Evolutionary conservation across 1,284 basidiomycete genomes (phyloP).

Genomic region (Malassezia nana): DNA sequence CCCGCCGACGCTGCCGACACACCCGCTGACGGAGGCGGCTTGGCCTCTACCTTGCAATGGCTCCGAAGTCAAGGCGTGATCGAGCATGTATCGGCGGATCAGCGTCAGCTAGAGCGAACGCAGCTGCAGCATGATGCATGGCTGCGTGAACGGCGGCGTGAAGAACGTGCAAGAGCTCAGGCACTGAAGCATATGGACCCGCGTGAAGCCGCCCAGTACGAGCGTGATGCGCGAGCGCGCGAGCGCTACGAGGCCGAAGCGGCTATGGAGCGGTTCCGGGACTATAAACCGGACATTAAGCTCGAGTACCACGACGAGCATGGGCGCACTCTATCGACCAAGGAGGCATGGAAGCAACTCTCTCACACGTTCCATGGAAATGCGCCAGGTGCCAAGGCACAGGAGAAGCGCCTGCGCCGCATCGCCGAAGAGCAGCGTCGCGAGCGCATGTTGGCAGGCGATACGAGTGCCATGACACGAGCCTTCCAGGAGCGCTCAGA

Average conservation of each 20-base stretch:
- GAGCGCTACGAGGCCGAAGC: slow-evolving; percentile 83
- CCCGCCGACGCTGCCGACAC: slow-evolving; percentile 7
- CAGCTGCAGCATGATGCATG: slow-evolving; percentile 81
- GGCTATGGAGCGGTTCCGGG: slow-evolving; percentile 70
- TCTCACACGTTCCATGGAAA: slow-evolving; percentile 47
- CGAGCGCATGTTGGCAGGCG: slow-evolving; percentile 44
- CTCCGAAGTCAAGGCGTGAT: slow-evolving; percentile 86
- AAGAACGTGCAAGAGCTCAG: slow-evolving; percentile 66
- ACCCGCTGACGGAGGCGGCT: slow-evolving; percentile 51
- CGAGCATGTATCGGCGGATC: slow-evolving; percentile 59
- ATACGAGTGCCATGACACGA: slow-evolving; percentile 38
- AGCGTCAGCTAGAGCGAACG: slow-evolving; percentile 65
- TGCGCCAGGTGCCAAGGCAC: slow-evolving; percentile 39
- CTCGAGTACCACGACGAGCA: slow-evolving; percentile 86
- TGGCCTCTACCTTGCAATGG: slow-evolving; percentile 77
- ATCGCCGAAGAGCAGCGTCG: slow-evolving; percentile 41
- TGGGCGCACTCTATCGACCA: slow-evolving; percentile 74
- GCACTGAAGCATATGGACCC: slow-evolving; percentile 52
- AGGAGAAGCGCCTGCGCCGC: slow-evolving; percentile 37
- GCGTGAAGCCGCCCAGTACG: slow-evolving; percentile 76
- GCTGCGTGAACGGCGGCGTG: slow-evolving; percentile 76
- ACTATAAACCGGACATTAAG: slow-evolving; percentile 93
- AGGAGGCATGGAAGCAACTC: slow-evolving; percentile 58
- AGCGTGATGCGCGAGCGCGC: slow-evolving; percentile 56
- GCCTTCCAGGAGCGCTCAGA: slow-evolving; percentile 40